Conservation (phyloP, 441 rosid species). For the Jatropha multifida region DNA sequence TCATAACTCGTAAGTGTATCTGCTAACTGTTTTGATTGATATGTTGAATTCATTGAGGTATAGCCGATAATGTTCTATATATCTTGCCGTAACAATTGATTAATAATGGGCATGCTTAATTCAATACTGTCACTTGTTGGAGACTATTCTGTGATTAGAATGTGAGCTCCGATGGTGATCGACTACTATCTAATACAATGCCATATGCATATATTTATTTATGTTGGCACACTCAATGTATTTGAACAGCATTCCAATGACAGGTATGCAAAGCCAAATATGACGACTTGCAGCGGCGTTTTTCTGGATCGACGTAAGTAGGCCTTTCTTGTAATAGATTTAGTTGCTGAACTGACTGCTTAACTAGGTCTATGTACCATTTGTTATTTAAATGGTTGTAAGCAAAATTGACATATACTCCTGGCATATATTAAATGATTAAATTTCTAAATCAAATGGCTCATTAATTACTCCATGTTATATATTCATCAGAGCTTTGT, state of each 20-base stretch:
- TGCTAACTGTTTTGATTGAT: background rate
- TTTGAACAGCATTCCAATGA: slow-evolving; percentile 17
- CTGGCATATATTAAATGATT: background rate
- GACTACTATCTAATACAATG: background rate
- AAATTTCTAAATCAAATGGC: slow-evolving; percentile 7
- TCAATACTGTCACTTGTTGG: too few relatives aligned
- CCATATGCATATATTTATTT: background rate
- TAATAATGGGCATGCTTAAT: too few relatives aligned
- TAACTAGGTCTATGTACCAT: background rate
- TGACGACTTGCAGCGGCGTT: slow-evolving; percentile 61
- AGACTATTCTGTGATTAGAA: too few relatives aligned
- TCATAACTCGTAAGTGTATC: too few relatives aligned
- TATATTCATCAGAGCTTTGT: slow-evolving; percentile 57
- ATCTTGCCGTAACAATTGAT: too few relatives aligned
- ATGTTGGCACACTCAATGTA: background rate
- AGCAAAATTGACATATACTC: background rate
- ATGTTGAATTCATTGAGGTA: background rate
- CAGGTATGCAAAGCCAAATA: slow-evolving; percentile 84
- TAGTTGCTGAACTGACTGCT: background rate
- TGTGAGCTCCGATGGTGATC: background rate
- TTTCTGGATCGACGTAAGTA: slow-evolving; percentile 68
- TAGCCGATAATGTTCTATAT: background rate
- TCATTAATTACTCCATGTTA: slow-evolving; percentile 15
- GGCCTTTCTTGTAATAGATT: background rate
- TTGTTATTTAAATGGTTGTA: background rate